Base-by-base conservation (phyloP, 305 asterid genomes). In the Euphrasia arctica region DNA sequence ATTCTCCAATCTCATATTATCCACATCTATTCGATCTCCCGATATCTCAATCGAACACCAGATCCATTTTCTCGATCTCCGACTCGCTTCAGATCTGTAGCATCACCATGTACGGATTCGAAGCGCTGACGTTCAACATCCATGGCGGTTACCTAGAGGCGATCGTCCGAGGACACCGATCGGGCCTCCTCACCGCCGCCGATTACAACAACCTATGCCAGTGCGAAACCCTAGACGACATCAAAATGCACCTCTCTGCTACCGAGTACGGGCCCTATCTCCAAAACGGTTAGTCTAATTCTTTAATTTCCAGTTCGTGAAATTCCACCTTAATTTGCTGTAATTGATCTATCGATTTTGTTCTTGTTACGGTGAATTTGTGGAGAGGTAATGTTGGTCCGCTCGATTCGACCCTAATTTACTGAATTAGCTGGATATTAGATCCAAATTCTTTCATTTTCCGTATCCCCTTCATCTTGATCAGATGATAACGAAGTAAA, bases 121-220 rank as follows among this genome's bases (percentile, higher is more conserved):
- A 89, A 85, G 95, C 95, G 43, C 66, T 89, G 68, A 84, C 93
- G 68, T 89, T 87, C 90, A 89, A 87, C 83, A 80, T 86, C 69
- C 93, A 89, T 45, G 93, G 90, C 65, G 96, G 93, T 12, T 89
- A 92, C 77, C 83, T 89, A 73, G 98, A 92, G 83, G 97, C 98
- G 48, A 87, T 92, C 69, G 98, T 92, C 65, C 77, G 98, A 32
- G 98, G 98, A 5, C 70, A 89, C 74, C 82, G 98, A 73, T 87
- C 98, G 14, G 97, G 98, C 58, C 89, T 92, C 77, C 90, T 92
- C 72, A 92, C 90, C 43, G 95, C 98, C 79, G 79, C 96, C 32
- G 98, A 92, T 82, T 92, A 92, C 89, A 92, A 92, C 80, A 92
- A 92, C 66, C 79, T 92, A 34, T 92, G 98, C 73, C 98, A 91